A percentile compares a stretch with the other conserved stretches of the same genome.
Conservation (phyloP, 371 early-diverging fungal species). For the Syncephalastrum sp. region DNA sequence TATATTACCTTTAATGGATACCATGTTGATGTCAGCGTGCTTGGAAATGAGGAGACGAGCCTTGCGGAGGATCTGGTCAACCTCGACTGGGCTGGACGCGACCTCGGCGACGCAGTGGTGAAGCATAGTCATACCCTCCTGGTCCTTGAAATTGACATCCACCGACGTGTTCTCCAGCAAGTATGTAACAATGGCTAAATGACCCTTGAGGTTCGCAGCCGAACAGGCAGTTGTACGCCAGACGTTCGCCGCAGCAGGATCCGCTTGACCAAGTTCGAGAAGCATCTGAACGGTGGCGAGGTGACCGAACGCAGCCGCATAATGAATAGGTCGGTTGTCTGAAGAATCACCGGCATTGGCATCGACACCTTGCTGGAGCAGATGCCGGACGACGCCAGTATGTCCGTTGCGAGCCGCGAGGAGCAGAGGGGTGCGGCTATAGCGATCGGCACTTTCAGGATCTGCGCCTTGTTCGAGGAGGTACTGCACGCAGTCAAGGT, state of each 20-base stretch:
- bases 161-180: constrained; percentile 32
- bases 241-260: constrained; percentile 43
- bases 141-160: constrained; percentile 24
- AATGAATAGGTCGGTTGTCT: constrained; percentile 51
- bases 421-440: constrained; percentile 49
- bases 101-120: constrained; percentile 36
- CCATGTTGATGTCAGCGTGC: constrained; percentile 43
- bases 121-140: constrained; percentile 43
- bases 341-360: constrained; percentile 50
- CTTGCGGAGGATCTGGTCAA: constrained; percentile 30
- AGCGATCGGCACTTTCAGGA: constrained; percentile 44
- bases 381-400: constrained; percentile 32
- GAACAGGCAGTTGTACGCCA: constrained; percentile 61
- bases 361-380: constrained; percentile 49
- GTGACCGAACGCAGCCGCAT: constrained; percentile 61
- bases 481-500: constrained; percentile 43
- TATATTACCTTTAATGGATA: constrained; percentile 36
- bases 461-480: constrained; percentile 52
- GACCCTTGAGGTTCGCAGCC: constrained; percentile 62
- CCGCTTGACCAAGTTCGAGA: constrained; percentile 41
- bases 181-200: constrained; percentile 44
- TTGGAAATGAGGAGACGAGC: constrained; percentile 33
- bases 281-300: constrained; percentile 40
- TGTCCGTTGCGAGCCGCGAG: constrained; percentile 53
- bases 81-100: constrained; percentile 28